These are phyloP conservation scores for Globisporangium polare DNA, from an alignment of 352 stramenopile species.

Conservation along the genomic window DNA sequence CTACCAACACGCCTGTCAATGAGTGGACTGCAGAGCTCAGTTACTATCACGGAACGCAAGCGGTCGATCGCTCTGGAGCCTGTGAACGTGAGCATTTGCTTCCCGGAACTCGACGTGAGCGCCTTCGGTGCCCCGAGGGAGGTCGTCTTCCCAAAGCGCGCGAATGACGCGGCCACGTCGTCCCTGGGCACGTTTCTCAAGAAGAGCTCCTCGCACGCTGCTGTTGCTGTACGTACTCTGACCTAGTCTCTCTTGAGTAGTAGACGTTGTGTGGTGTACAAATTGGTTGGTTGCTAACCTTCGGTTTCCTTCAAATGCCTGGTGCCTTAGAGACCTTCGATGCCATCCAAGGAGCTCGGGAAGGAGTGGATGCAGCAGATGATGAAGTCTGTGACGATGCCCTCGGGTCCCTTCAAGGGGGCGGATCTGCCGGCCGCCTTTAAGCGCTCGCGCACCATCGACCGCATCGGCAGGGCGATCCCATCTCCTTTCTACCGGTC, in stretches of 20 bases:
- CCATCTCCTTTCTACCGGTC: conserved; percentile 31
- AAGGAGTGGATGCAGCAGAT: conserved; percentile 31
- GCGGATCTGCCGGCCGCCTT: conserved; percentile 19
- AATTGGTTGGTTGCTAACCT: neutral
- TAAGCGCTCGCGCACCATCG: conserved; percentile 37
- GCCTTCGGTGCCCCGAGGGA: conserved; percentile 25
- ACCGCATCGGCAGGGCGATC: conserved; percentile 22
- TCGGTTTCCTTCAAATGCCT: neutral
- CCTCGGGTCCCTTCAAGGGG: conserved; percentile 16
- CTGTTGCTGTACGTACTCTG: neutral
- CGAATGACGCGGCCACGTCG: conserved; percentile 23
- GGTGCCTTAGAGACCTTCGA: neutral
- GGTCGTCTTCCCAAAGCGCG: conserved; percentile 26
- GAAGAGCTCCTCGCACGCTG: neutral
- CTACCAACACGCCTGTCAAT: conserved; percentile 1
- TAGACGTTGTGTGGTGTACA: neutral
- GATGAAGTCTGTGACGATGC: conserved; percentile 20
- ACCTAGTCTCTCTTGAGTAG: neutral
- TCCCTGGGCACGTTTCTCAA: conserved; percentile 28
- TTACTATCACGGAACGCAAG: neutral
- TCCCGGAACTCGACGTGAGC: conserved; percentile 23
- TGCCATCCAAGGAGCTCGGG: conserved; percentile 12
- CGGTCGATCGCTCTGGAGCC: conserved; percentile 8
- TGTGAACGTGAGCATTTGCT: conserved; percentile 20
- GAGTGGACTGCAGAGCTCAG: neutral